Evolutionary conservation across 2,329 filamentous ascomycete genomes (phyloP).

Genomic region (Teratosphaeriaceae sp.): DNA sequence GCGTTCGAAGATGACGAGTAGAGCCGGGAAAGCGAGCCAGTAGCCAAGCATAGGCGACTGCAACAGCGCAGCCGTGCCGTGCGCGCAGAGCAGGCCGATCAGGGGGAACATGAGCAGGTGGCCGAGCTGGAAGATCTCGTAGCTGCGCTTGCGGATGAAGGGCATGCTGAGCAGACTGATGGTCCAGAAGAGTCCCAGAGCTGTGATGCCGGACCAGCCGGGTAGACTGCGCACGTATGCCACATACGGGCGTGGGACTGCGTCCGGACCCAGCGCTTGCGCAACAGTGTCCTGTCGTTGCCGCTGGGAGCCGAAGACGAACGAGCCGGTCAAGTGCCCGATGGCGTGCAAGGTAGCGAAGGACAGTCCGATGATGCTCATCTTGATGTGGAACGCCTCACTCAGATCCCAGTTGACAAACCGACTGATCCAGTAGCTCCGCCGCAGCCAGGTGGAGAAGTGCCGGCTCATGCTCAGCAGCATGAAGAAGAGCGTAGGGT

Average conservation of each 20-base stretch:
- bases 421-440: constrained; percentile 46
- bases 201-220: constrained; percentile 46
- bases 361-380: constrained; percentile 44
- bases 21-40: constrained; percentile 48
- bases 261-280: constrained; percentile 38
- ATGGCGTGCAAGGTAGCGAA: constrained; percentile 50
- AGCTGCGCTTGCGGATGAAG: constrained; percentile 44
- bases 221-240: constrained; percentile 43
- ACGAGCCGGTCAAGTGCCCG: constrained; percentile 48
- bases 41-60: constrained; percentile 53
- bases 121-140: constrained; percentile 52
- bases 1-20: constrained; percentile 47
- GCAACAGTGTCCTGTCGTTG: constrained; percentile 41
- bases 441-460: constrained; percentile 47
- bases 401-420: constrained; percentile 54
- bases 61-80: constrained; percentile 46
- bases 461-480: constrained; percentile 53
- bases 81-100: constrained; percentile 49
- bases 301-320: constrained; percentile 44
- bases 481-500: constrained; percentile 54
- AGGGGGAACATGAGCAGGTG: constrained; percentile 55
- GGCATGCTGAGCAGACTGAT: constrained; percentile 46
- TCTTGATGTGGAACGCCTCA: constrained; percentile 51
- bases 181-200: constrained; percentile 45
- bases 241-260: constrained; percentile 39